Evolutionary conservation across 106 monocot species (phyloP), one percentile per base, ranked within the genome.

Genomic region (Gastrodia elata): DNA sequence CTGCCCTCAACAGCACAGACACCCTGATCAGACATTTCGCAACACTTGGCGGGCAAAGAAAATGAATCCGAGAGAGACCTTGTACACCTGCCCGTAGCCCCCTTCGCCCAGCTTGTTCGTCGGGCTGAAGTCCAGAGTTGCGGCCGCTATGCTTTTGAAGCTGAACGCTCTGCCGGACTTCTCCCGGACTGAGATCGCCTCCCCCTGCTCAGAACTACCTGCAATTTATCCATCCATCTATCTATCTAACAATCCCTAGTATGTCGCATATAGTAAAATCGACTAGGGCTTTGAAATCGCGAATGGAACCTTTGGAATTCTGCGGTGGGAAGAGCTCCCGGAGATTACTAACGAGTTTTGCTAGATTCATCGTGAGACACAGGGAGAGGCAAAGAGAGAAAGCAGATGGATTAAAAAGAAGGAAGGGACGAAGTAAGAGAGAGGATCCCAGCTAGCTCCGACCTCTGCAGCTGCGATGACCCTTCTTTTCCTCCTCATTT

Each of bases 81-180:
- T 86, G 75, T 74, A 92, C 33, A 92, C 92, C 9, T 82, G 76
- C 14, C 92, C 92, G 75, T 89, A 92, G n/a, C 92, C 92, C 27
- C 92, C 92, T 71, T 89, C 84, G 22, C 92, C 92, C 42, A 92
- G 89, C 86, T 83, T 79, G 39, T 68, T 49, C 72, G 64, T 76
- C 6, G 20, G 52, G 52, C n/a, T 52, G 82, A 92, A 92, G n/a
- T 83, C 75, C 26, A 42, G 8, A 10, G 92, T 92, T 49, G 92
- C 92, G n/a, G 86, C 72, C 8, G 72, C 80, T 20, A 92, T 78
- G 41, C 64, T 71, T 48, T 89, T 79, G 78, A 87, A 92, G 11
- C 73, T 58, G 82, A 92, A 92, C 9, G 73, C 71, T 78, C 81
- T 89, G n/a, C n/a, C n/a, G n/a, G n/a, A n/a, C 71, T 87, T 82